These are phyloP conservation scores for Rhizopogon vulgaris DNA, from an alignment of 768 basidiomycete genomes.

Conservation along the genomic window DNA sequence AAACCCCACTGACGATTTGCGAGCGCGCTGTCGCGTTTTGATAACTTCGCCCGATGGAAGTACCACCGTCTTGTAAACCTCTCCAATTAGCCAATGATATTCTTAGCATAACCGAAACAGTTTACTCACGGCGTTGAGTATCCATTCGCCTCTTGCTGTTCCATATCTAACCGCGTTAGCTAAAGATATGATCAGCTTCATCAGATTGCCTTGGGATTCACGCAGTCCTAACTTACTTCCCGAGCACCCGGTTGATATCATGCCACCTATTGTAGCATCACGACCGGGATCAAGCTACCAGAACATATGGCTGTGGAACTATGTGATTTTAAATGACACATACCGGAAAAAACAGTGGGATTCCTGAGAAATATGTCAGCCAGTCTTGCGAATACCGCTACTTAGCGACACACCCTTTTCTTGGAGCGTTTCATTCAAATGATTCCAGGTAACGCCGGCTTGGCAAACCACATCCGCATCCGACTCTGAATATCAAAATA, in stretches of 20 bases:
- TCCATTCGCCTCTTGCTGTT: slow-evolving; percentile 80
- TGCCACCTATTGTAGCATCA: slow-evolving; percentile 66
- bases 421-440: slow-evolving; percentile 60
- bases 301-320: neutral
- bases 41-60: slow-evolving; percentile 77
- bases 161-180: slow-evolving; percentile 77
- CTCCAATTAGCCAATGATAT: neutral
- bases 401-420: slow-evolving; percentile 34
- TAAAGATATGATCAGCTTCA: slow-evolving; percentile 15
- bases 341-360: slow-evolving; percentile 13
- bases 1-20: slow-evolving; percentile 80
- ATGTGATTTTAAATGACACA: neutral
- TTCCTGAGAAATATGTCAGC: slow-evolving; percentile 5
- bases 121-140: slow-evolving; percentile 59
- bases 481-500: slow-evolving; percentile 33
- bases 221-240: slow-evolving; percentile 49
- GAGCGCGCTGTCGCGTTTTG: slow-evolving; percentile 69
- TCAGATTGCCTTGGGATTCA: neutral
- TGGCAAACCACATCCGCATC: slow-evolving; percentile 71
- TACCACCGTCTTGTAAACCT: slow-evolving; percentile 56
- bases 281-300: slow-evolving; percentile 12
- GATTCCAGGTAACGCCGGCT: slow-evolving; percentile 70
- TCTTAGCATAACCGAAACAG: neutral
- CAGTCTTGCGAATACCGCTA: neutral
- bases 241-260: slow-evolving; percentile 77